Base-by-base conservation (phyloP, 768 basidiomycete species). In the Lentinula sp. region DNA sequence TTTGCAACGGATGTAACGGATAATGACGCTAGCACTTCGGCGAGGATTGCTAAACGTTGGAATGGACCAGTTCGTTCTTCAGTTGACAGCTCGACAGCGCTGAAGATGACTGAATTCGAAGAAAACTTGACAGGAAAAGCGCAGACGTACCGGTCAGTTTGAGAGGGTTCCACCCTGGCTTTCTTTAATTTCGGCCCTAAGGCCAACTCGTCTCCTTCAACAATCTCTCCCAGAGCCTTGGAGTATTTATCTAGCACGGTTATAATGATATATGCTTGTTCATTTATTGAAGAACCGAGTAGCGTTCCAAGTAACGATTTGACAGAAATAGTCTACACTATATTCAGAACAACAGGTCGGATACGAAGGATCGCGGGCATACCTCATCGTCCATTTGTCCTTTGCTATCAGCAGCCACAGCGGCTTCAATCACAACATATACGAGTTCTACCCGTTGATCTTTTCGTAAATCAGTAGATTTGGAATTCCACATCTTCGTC, bases 131-230 rank as follows among this genome's bases (percentile, higher is more conserved):
- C 13, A 6, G 57, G 10, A 12, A 37, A 16, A 39, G 13, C n/a
- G 8, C n/a, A 61, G 18, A 36, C 60, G 18, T 46, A 36, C 32
- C 15, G 20, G 18, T 20, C 39, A 6, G 37, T 80, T 36, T 65
- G 33, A 32, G 57, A 90, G 89, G 76, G 77, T 8, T 82, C 75
- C 6, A 84, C 70, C 68, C 85, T 91, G 9, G 79, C 76, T 18
- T 90, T 82, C 73, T 95, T 95, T 6, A 91, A 74, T 15, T 93
- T 74, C 32, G 78, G 77, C 12, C 79, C 64, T 8, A 88, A 81
- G 39, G 90, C 69, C 0, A 75, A 63, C 1, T 81, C 76, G n/a
- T 87, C 85, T 1, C 71, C 62, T 2, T 88, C 66, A 12, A 86
- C 64, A 36, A 69, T 73, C 8, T 76, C 73, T 5, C 92, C 74